phyloP scores from a whole-genome alignment of 441 rosid genomes.

The Lepidium campestre region DNA sequence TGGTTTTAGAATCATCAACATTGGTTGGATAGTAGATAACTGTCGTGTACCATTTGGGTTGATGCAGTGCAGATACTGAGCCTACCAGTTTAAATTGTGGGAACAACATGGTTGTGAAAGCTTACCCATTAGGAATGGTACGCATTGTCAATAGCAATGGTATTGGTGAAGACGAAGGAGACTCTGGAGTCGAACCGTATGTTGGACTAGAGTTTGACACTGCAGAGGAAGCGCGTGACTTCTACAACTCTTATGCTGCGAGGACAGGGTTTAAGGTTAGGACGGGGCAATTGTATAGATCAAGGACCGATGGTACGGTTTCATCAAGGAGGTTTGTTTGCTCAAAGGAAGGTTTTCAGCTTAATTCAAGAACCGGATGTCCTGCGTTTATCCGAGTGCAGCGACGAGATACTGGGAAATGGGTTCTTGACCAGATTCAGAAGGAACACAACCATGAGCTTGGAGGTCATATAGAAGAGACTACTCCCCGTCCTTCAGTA shows the following conservation, averaged over 20 bases:
- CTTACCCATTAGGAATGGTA: constrained; percentile 49
- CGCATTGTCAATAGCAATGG: constrained; percentile 28
- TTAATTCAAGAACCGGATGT: constrained; percentile 74
- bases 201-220: constrained; percentile 72
- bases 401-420: constrained; percentile 67
- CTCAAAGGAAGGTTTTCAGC: constrained; percentile 80
- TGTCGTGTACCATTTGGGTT: background rate
- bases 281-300: constrained; percentile 78
- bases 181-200: constrained; percentile 44
- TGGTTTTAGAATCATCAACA: background rate
- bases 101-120: constrained; percentile 47
- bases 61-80: constrained; percentile 53
- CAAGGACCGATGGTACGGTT: constrained; percentile 74
- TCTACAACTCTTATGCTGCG: constrained; percentile 46
- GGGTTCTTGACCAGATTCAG: constrained; percentile 77
- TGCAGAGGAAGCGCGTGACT: constrained; percentile 64
- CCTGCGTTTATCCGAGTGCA: constrained; percentile 71
- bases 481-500: constrained; percentile 16
- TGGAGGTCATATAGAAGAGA: constrained; percentile 28
- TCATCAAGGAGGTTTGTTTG: constrained; percentile 76
- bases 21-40: background rate
- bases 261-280: constrained; percentile 61
- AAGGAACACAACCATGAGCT: constrained; percentile 85
- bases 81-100: constrained; percentile 28
- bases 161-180: constrained; percentile 33